Evolutionary conservation across 305 asterid genomes (phyloP), one percentile per base, ranked within the genome.

Genomic region (Lippia alba): DNA sequence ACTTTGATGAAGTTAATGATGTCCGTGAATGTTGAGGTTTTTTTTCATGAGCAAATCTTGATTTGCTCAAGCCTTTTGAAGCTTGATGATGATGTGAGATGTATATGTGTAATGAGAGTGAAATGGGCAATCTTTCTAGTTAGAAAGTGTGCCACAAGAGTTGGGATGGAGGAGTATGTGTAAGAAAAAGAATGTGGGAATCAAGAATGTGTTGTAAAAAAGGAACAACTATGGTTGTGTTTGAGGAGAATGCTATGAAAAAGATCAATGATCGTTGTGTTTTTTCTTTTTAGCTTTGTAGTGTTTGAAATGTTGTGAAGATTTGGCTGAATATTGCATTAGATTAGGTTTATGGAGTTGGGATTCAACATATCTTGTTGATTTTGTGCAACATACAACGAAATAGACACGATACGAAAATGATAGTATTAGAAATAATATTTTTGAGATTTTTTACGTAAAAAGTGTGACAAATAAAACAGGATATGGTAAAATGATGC

Each of bases 201-300:
- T 69, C 39, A 68, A 72, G 69, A 69, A 68, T 72, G 81, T 48
- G 14, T 30, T 72, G 68, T 73, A 51, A 61, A 73, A 48, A 77
- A 54, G 7, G 10, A 58, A 36, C 6, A 36, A 36, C 6, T 8
- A 36, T 39, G 64, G 9, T 39, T 60, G 61, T 24, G 36, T 8
- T 24, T 32, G 53, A 56, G 56, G 59, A 63, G 49, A 56, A 56
- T 3, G 16, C 30, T 30, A 30, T 32, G 10, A 56, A 56, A 56
- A 56, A 30, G 62, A 32, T 9, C 60, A 55, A 20, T 55, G 39
- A 55, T 55, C 16, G 8, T 20, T 54, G 12, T 16, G 20, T 53
- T 24, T 55, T 53, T n/a, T n/a, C 18, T 24, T 55, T 54, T 20
- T 55, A 24, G 39, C 11, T 55, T 10, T 1, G 12, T 55, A 20